A percentile compares a stretch with the other conserved stretches of the same genome.
phyloP scores from a whole-genome alignment of 208 protist genomes.

The Crithidia thermophila region DNA sequence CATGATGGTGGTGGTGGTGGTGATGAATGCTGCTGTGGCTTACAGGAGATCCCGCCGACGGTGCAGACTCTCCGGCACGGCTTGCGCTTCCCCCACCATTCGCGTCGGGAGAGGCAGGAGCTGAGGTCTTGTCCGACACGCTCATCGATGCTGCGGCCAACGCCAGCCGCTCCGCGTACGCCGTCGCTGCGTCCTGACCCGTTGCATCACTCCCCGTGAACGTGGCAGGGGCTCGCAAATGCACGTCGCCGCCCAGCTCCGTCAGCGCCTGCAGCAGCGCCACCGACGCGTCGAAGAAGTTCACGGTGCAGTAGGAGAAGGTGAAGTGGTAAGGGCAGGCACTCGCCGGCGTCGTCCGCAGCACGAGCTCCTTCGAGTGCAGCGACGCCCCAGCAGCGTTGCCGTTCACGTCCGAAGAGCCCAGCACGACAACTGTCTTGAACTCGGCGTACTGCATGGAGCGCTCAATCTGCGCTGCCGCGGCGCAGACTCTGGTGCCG shows the following conservation, averaged over 20 bases:
- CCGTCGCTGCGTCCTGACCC: not conserved
- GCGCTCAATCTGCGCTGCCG: slow-evolving; percentile 22
- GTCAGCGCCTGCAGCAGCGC: slow-evolving; percentile 11
- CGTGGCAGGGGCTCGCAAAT: not conserved
- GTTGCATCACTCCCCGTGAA: not conserved
- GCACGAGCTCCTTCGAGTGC: slow-evolving; percentile 25
- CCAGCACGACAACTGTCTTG: slow-evolving; percentile 14
- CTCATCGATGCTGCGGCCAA: not conserved
- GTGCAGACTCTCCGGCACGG: too few species aligned
- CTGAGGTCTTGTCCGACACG: not conserved
- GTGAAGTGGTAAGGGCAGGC: slow-evolving; percentile 37
- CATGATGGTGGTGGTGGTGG: too few species aligned
- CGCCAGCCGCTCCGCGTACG: not conserved
- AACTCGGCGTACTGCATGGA: slow-evolving; percentile 17
- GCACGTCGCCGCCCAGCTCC: not conserved
- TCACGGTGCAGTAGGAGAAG: slow-evolving; percentile 26
- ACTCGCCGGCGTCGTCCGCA: slow-evolving; percentile 19
- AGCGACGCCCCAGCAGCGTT: not conserved
- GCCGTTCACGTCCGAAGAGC: slow-evolving; percentile 1
- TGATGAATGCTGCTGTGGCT: too few species aligned
- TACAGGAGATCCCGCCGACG: too few species aligned
- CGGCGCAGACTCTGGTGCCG: slow-evolving; percentile 9
- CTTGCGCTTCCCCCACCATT: too few species aligned
- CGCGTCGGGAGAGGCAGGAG: too few species aligned
- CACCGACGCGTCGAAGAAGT: slow-evolving; percentile 19